Conservation (phyloP, 441 rosid genomes). For the Gossypium schwendimanii region DNA sequence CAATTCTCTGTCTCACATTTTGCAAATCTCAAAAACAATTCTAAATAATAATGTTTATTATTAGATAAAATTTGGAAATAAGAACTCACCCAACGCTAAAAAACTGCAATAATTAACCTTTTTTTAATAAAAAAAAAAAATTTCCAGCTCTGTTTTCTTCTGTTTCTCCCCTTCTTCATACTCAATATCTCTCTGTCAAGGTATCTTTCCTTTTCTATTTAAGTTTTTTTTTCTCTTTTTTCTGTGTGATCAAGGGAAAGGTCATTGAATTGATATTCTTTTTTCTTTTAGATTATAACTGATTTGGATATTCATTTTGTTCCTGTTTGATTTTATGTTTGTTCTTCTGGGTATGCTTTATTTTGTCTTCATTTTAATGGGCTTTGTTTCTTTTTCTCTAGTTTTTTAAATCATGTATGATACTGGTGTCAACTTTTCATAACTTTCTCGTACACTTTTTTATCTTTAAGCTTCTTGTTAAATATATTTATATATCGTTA, state of each 20-base stretch:
- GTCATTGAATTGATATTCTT: background rate
- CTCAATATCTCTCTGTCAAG: too few relatives aligned
- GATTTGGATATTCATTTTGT: background rate
- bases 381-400: slow-evolving; percentile 9
- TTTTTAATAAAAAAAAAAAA: background rate
- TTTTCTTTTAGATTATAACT: background rate
- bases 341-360: slow-evolving; percentile 22
- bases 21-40: background rate
- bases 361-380: slow-evolving; percentile 13
- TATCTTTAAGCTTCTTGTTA: too few relatives aligned
- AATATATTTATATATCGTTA: too few relatives aligned
- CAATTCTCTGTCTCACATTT: background rate
- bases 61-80: too few relatives aligned
- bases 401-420: slow-evolving; percentile 21
- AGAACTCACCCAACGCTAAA: background rate
- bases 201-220: too few relatives aligned
- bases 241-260: too few relatives aligned
- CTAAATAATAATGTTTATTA: too few relatives aligned
- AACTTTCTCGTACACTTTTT: background rate
- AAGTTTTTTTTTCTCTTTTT: too few relatives aligned
- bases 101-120: background rate
- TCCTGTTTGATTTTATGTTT: slow-evolving; percentile 7
- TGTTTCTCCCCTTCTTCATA: too few relatives aligned
- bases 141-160: too few relatives aligned
- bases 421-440: background rate